Conservation (phyloP, 108 stramenopile genomes). For the Epithemia pelagica region DNA sequence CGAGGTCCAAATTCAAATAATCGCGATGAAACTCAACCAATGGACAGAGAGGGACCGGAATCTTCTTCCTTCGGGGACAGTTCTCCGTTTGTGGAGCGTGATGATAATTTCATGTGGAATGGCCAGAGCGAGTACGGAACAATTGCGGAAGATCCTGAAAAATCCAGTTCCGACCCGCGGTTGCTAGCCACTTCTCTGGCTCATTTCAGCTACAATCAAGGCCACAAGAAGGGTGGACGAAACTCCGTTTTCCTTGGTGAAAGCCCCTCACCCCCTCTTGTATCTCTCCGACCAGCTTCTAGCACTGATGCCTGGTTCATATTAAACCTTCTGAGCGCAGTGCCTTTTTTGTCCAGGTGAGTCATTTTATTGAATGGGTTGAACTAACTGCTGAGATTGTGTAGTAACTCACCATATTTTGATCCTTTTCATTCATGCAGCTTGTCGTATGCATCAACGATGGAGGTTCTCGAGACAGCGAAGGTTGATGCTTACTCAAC, state of each 20-base stretch:
- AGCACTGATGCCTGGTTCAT: slow-evolving; percentile 88
- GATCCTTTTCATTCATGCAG: slow-evolving; percentile 17
- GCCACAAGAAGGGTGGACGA: neutral
- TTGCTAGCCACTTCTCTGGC: slow-evolving; percentile 1
- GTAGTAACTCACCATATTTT: neutral
- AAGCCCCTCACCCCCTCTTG: slow-evolving; percentile 38
- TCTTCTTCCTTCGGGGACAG: neutral
- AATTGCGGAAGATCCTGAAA: slow-evolving; percentile 15
- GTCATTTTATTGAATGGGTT: neutral
- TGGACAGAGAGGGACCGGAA: neutral
- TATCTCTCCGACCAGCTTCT: slow-evolving; percentile 71
- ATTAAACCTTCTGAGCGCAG: slow-evolving; percentile 68
- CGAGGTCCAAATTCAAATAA: neutral
- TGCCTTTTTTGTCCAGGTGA: slow-evolving; percentile 78
- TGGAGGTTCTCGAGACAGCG: slow-evolving; percentile 81
- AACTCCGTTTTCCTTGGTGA: neutral
- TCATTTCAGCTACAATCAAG: neutral
- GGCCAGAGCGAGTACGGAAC: slow-evolving; percentile 25
- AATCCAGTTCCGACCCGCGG: neutral
- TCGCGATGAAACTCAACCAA: neutral
- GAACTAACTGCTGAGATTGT: too few species aligned
- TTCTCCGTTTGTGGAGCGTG: neutral
- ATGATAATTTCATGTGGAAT: slow-evolving; percentile 2
- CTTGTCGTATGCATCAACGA: slow-evolving; percentile 69
- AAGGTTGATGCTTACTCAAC: slow-evolving; percentile 57